phyloP scores from a whole-genome alignment of 2,329 filamentous ascomycete species.

The Ophiostoma tasmaniense region DNA sequence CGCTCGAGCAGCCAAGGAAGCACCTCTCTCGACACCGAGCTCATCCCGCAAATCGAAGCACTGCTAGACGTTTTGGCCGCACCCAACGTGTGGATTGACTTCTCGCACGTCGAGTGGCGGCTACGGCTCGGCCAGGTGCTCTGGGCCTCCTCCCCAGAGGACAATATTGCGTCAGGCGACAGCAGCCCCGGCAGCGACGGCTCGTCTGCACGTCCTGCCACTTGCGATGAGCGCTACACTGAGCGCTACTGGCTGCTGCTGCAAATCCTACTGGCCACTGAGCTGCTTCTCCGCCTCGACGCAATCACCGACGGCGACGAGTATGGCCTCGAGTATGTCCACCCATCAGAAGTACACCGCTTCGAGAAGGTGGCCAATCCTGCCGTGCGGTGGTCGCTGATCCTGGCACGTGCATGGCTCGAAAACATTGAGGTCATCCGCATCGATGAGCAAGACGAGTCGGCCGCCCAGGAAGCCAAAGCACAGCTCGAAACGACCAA shows the following conservation, averaged over 20 bases:
- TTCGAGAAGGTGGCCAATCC: conserved; percentile 54
- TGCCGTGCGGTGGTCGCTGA: conserved; percentile 59
- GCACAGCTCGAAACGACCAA: conserved; percentile 4
- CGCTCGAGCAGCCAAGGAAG: conserved; percentile 29
- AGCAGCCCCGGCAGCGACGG: conserved; percentile 32
- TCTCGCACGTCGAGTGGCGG: conserved; percentile 66
- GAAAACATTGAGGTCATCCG: conserved; percentile 51
- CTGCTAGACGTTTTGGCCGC: conserved; percentile 57
- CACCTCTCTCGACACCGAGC: conserved; percentile 26
- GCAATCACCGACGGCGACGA: conserved; percentile 54
- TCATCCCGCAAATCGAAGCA: conserved; percentile 62
- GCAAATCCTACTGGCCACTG: conserved; percentile 56
- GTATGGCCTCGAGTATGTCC: conserved; percentile 42
- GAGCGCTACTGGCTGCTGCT: conserved; percentile 60
- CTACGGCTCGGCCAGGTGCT: conserved; percentile 64
- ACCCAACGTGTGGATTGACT: conserved; percentile 64
- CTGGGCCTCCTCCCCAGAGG: conserved; percentile 39
- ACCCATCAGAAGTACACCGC: conserved; percentile 47
- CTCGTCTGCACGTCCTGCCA: conserved; percentile 31
- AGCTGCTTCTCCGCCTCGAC: conserved; percentile 57
- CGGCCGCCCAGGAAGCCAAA: not conserved
- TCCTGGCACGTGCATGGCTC: conserved; percentile 58
- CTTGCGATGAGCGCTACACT: conserved; percentile 45
- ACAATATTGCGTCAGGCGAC: conserved; percentile 16
- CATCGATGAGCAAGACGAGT: conserved; percentile 19